phyloP scores from a whole-genome alignment of 257 asterid species.

The Eucommia ulmoides region DNA sequence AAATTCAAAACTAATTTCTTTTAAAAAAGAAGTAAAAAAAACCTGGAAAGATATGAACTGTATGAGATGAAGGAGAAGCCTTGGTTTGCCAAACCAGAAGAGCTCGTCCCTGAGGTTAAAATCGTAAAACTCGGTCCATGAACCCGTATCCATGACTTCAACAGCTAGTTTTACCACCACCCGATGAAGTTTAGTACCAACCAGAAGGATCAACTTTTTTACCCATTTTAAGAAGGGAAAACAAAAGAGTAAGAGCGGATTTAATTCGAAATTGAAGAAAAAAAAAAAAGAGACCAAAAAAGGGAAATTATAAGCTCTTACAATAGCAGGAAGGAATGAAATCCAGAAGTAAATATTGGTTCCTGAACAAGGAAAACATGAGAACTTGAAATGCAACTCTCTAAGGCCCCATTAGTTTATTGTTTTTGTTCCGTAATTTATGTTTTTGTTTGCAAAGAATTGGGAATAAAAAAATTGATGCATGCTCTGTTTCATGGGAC shows the following conservation, averaged over 20 bases:
- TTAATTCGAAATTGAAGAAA: not conserved
- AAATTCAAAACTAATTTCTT: not conserved
- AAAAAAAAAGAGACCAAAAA: constrained; percentile 4
- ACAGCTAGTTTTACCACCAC: constrained; percentile 79
- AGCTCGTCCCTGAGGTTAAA: constrained; percentile 86
- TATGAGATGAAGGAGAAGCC: constrained; percentile 63
- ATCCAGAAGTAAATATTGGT: constrained; percentile 90
- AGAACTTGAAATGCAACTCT: not conserved
- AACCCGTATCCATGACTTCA: constrained; percentile 56
- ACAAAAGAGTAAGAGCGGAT: constrained; percentile 1
- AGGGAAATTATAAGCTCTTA: constrained; percentile 20
- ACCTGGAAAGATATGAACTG: constrained; percentile 91
- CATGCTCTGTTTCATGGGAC: too few species aligned
- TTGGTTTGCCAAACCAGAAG: constrained; percentile 90
- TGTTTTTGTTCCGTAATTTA: too few species aligned
- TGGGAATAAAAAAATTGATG: too few species aligned
- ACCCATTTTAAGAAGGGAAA: constrained; percentile 6
- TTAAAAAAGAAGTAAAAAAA: too few species aligned
- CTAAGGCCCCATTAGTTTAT: too few species aligned
- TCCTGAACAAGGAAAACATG: constrained; percentile 33
- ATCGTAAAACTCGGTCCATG: constrained; percentile 38
- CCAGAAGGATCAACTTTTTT: constrained; percentile 61
- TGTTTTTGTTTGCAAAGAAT: too few species aligned
- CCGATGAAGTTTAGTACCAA: constrained; percentile 83
- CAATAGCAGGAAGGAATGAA: constrained; percentile 68